Base-by-base conservation (phyloP, 208 protist species). In the Angomonas ambiguus region DNA sequence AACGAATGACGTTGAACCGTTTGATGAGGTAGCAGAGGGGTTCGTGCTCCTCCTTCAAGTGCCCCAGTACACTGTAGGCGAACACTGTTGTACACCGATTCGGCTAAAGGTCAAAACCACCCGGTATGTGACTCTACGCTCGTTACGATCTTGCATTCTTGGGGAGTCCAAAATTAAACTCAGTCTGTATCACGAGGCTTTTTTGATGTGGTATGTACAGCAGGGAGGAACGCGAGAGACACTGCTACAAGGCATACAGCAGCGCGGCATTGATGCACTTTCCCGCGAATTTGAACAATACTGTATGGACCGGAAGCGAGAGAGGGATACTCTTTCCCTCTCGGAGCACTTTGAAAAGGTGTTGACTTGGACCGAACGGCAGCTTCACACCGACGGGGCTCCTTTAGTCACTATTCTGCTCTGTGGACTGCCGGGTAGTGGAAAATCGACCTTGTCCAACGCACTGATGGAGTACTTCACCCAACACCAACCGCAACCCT, bases 71-170 rank as follows among this genome's bases (percentile, higher is more conserved):
- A 38, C 34, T 2, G 20, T 41, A n/a, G n/a, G 41, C 4, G 41
- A 66, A 35, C 64, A 51, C 56, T 88, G 74, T 73, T 68, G 82
- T 20, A 62, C 51, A 2, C 83, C 82, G 1, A 35, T 96, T 58
- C 85, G 91, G 0, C 70, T 96, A 31, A 96, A 96, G 71, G 67
- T 83, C 3, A 96, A 96, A 57, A 93, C 87, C 2, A 72, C 80
- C 4, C 59, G 68, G 58, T 96, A 96, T 71, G 62, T 79, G 56
- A 80, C 86, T 1, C 78, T 96, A 71, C 87, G 91, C 3, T 77
- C 82, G 1, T 66, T 96, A 24, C 91, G 91, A 24, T 87, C 83
- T 5, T 73, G 88, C 49, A 55, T 87, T 28, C 53, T 59, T 27
- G 82, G 80, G 8, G 88, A 96, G 18, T 86, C 73, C 10, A 57